Evolutionary conservation across 225 moss, liverwort and hornwort genomes (phyloP).

Genomic region (Marchantia paleacea): DNA sequence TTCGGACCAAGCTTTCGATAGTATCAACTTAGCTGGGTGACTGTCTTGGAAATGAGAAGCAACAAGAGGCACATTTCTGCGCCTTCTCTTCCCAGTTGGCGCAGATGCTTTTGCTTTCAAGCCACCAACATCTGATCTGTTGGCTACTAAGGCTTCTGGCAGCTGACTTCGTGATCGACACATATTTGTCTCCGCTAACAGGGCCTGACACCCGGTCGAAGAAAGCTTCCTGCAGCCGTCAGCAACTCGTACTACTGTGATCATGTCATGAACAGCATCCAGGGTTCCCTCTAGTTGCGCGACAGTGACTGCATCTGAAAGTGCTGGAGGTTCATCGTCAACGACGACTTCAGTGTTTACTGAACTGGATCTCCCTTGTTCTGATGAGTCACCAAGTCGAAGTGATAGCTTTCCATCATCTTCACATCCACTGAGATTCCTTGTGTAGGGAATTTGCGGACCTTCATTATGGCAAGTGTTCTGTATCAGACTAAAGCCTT

Average conservation of each 20-base stretch:
- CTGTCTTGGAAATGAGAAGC: constrained; percentile 28
- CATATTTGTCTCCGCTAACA: not conserved
- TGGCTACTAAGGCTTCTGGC: not conserved
- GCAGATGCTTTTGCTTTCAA: constrained; percentile 19
- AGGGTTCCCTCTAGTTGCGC: constrained; percentile 3
- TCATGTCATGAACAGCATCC: not conserved
- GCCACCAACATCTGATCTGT: not conserved
- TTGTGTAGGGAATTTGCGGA: not conserved
- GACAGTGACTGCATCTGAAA: not conserved
- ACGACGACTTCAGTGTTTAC: not conserved
- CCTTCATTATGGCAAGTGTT: not conserved
- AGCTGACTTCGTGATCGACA: not conserved
- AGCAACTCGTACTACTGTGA: not conserved
- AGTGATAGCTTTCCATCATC: not conserved
- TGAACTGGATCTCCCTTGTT: not conserved
- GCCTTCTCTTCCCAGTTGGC: constrained; percentile 23
- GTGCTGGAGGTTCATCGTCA: not conserved
- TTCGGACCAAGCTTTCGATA: not conserved
- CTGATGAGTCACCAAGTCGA: not conserved
- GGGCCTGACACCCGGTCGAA: not conserved
- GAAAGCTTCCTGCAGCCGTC: not conserved
- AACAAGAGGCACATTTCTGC: constrained; percentile 22
- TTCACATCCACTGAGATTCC: not conserved
- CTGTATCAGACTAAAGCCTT: not conserved
- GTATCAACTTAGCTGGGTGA: not conserved